Base-by-base conservation (phyloP, 257 asterid genomes). In the Schizonepeta tenuifolia region DNA sequence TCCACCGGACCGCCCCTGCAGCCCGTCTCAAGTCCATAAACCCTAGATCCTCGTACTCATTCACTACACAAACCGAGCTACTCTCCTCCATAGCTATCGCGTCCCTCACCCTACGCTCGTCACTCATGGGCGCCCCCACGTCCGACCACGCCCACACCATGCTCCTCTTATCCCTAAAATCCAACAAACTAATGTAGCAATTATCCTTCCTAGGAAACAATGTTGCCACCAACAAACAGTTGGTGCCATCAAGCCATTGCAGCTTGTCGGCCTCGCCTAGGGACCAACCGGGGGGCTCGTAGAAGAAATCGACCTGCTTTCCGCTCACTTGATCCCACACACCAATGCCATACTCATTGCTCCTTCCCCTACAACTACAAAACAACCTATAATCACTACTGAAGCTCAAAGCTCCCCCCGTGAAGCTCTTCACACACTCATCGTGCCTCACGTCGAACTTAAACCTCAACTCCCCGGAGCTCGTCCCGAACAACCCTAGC, bases 101-200 rank as follows among this genome's bases (percentile, higher is more conserved):
- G 17, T 93, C 97, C 74, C 98, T 76, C 17, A 93, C 98, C 79
- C 96, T 81, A 17, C 95, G 80, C 35, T 90, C 98, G 11, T 90
- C 98, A 0, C 72, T 65, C 15, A 77, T 58, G 0, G 76, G 83
- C 8, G 78, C 82, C 50, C 96, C 95, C 0, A 83, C 66, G 20
- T 93, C 98, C 0, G 92, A 88, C 97, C 98, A 93, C 0, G 90
- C 86, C 98, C 98, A 88, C n/a, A 77, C 97, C 96, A 93, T 90
- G 21, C 67, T 83, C 44, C 71, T 82, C 35, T 93, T 90, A 49
- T 77, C 89, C 82, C 97, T 80, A 71, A 93, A 93, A 80, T 93
- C 98, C 83, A 93, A 80, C 76, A 90, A 66, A 80, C 97, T 83
- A 13, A 90, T 89, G 84, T 93, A 93, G 79, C 98, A 93, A 26